A percentile compares a stretch with the other conserved stretches of the same genome.
Conservation (phyloP, 306 rosid species). For the Hippophae gyantsensis region DNA sequence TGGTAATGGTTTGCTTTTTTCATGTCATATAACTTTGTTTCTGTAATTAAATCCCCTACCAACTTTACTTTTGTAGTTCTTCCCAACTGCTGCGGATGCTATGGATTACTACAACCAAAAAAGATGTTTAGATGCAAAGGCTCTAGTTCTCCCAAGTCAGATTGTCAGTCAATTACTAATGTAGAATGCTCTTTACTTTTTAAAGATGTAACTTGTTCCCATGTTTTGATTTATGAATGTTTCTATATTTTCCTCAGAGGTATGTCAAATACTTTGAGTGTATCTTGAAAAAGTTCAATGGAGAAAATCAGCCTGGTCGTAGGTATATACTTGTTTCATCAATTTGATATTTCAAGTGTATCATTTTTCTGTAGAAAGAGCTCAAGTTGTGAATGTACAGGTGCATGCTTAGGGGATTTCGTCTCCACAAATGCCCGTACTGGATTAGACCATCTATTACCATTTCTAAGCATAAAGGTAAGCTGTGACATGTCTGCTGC, state of each 20-base stretch:
- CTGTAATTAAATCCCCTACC: conserved; percentile 1
- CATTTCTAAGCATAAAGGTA: conserved; percentile 74
- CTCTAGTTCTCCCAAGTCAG: conserved; percentile 84
- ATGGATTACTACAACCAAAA: conserved; percentile 70
- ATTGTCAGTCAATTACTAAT: conserved; percentile 51
- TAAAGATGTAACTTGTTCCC: conserved; percentile 10
- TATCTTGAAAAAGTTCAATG: conserved; percentile 52
- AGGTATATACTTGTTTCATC: conserved; percentile 32
- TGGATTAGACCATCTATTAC: conserved; percentile 88
- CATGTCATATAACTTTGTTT: conserved; percentile 5
- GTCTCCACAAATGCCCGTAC: conserved; percentile 85
- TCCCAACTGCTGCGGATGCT: conserved; percentile 76
- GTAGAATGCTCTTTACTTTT: conserved; percentile 3
- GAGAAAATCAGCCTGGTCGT: conserved; percentile 64
- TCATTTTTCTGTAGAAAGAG: conserved; percentile 9
- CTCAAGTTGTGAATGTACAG: conserved; percentile 33
- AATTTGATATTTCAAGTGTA: conserved; percentile 7
- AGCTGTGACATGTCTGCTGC: conserved; percentile 3
- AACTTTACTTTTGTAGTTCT: conserved; percentile 50
- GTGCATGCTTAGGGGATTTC: conserved; percentile 92
- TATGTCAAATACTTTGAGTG: conserved; percentile 77
- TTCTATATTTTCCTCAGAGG: conserved; percentile 42
- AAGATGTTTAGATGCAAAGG: conserved; percentile 92
- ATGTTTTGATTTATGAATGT: conserved; percentile 24
- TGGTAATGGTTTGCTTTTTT: conserved; percentile 1